phyloP scores from a whole-genome alignment of 805 yeast species.

The Candida mattraensis region DNA sequence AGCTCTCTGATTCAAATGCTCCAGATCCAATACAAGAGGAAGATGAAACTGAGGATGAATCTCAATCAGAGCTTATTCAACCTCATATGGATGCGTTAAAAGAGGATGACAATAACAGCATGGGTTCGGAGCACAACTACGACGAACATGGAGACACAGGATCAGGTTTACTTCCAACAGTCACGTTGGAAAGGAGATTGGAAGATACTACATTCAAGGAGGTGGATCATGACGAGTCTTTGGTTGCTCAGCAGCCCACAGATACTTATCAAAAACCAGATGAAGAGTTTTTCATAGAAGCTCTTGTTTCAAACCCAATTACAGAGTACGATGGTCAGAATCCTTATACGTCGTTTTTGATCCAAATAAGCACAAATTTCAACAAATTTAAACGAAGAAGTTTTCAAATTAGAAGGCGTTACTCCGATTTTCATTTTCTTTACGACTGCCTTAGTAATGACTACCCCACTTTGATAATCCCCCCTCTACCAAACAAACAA shows the following conservation, averaged over 20 bases:
- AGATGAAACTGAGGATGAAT: conserved; percentile 6
- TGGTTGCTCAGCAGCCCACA: background rate
- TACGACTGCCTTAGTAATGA: conserved; percentile 75
- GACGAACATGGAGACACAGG: conserved; percentile 3
- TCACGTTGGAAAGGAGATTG: background rate
- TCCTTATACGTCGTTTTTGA: conserved; percentile 71
- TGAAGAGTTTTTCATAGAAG: conserved; percentile 33
- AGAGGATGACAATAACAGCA: background rate
- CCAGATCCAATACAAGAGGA: too few relatives aligned
- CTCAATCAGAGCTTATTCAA: conserved; percentile 12
- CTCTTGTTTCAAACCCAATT: conserved; percentile 57
- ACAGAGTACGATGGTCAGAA: conserved; percentile 75
- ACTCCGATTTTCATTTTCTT: conserved; percentile 78
- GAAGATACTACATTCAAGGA: conserved; percentile 1
- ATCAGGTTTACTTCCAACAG: conserved; percentile 5
- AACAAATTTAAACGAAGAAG: conserved; percentile 49
- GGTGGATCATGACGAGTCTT: background rate
- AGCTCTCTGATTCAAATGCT: too few relatives aligned
- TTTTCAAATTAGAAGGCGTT: conserved; percentile 71
- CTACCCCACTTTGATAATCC: conserved; percentile 81
- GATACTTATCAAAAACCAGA: background rate
- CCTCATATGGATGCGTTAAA: conserved; percentile 3
- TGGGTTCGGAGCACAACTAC: background rate
- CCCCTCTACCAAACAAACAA: conserved; percentile 93
- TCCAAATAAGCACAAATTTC: conserved; percentile 62